Percentiles rank a stretch among this genome's conserved stretches.
phyloP scores from a whole-genome alignment of 306 rosid genomes.

The Luffa acutangula region DNA sequence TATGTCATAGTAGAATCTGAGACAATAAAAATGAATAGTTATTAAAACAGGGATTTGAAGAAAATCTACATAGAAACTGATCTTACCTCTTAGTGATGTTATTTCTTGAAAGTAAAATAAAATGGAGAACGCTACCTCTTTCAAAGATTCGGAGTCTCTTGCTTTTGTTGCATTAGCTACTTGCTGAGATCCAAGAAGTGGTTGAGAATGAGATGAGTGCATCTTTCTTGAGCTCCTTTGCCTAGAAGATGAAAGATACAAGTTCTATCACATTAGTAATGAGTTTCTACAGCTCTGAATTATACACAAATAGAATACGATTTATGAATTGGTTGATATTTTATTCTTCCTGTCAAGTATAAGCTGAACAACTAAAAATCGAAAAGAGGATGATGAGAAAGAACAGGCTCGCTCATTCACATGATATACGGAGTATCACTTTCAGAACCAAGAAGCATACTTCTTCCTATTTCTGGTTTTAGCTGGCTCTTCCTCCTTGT shows the following conservation, averaged over 20 bases:
- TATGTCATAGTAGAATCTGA: background rate
- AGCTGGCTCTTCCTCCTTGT: slow-evolving; percentile 14
- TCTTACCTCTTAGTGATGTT: background rate
- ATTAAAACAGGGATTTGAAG: background rate
- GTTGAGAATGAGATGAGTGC: slow-evolving; percentile 19
- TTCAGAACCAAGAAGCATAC: slow-evolving; percentile 14
- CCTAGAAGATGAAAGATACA: slow-evolving; percentile 23
- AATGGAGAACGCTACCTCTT: slow-evolving; percentile 26
- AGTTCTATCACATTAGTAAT: background rate
- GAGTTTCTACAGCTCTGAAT: background rate
- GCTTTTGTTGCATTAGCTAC: slow-evolving; percentile 11
- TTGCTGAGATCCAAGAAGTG: slow-evolving; percentile 10
- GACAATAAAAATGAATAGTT: background rate
- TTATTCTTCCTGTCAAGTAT: background rate
- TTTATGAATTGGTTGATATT: background rate
- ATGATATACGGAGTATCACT: background rate
- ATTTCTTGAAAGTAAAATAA: background rate
- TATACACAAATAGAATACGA: background rate
- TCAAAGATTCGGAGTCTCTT: slow-evolving; percentile 18
- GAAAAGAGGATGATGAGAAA: background rate
- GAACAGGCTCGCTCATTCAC: background rate
- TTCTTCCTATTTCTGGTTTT: slow-evolving; percentile 13
- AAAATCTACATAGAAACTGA: background rate
- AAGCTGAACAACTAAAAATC: background rate
- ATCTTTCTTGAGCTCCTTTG: slow-evolving; percentile 25